Conservation (phyloP, 2,329 filamentous ascomycete genomes). For the Talaromyces sp. region DNA sequence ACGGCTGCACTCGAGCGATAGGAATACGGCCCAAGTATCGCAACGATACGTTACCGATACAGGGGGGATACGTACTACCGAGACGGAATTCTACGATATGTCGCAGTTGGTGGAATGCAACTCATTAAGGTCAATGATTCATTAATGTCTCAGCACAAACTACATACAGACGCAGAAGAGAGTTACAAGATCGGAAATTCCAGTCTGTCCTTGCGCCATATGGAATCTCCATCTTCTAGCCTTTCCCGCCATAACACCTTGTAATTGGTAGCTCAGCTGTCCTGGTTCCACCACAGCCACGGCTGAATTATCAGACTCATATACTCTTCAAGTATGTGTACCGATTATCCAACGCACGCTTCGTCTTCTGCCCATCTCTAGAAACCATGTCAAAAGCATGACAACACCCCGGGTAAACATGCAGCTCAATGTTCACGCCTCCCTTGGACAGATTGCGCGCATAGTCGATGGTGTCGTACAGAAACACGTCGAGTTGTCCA, state of each 20-base stretch:
- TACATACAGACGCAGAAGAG: not conserved
- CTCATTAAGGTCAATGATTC: not conserved
- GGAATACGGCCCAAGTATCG: no score
- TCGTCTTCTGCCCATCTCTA: constrained; percentile 12
- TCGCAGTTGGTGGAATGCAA: not conserved
- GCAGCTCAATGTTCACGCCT: constrained; percentile 36
- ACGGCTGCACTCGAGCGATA: not conserved
- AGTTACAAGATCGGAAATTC: not conserved
- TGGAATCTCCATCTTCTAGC: not conserved
- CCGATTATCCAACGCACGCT: constrained; percentile 16
- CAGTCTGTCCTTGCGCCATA: not conserved
- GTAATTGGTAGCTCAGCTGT: not conserved
- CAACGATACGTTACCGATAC: not conserved
- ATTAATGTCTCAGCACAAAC: not conserved
- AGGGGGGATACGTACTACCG: not conserved
- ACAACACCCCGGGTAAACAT: constrained; percentile 43
- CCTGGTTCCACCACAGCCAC: not conserved
- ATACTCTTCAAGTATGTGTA: not conserved
- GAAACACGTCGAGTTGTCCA: constrained; percentile 11
- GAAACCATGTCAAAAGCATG: constrained; percentile 40
- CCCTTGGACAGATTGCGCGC: constrained; percentile 1
- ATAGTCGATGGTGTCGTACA: constrained; percentile 12
- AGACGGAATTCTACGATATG: not conserved
- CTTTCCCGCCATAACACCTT: not conserved
- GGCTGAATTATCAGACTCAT: not conserved